Conservation (phyloP, 768 basidiomycete genomes). For the Galerina marginata region DNA sequence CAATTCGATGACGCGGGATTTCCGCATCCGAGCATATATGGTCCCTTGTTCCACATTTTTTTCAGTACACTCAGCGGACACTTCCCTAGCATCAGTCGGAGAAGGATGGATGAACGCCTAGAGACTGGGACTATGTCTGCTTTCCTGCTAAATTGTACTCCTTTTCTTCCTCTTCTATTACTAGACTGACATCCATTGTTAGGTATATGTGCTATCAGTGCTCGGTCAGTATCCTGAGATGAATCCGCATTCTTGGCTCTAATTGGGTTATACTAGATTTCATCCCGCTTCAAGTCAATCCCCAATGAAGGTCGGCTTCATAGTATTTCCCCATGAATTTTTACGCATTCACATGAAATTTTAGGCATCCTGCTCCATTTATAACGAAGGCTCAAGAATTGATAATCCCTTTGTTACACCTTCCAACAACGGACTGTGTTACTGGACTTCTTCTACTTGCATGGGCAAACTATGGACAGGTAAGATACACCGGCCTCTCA, state of each 20-base stretch:
- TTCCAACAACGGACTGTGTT: constrained; percentile 2
- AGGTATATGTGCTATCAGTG: constrained; percentile 7
- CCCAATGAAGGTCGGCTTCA: neutral
- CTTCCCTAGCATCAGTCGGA: constrained; percentile 1
- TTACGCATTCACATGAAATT: neutral
- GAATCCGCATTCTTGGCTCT: too few species aligned
- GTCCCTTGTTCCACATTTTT: neutral
- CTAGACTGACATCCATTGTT: neutral
- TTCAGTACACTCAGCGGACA: constrained; percentile 2
- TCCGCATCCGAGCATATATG: neutral
- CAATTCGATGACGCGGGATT: constrained; percentile 1
- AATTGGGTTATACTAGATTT: neutral
- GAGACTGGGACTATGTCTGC: constrained; percentile 5
- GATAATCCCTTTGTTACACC: constrained; percentile 4
- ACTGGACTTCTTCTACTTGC: constrained; percentile 5
- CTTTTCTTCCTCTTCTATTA: neutral
- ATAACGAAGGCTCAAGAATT: constrained; percentile 9
- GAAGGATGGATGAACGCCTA: constrained; percentile 5
- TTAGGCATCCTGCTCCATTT: constrained; percentile 4
- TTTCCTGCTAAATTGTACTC: neutral
- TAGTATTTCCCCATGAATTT: neutral
- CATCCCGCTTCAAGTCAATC: neutral
- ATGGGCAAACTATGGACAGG: constrained; percentile 7
- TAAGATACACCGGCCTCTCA: neutral
- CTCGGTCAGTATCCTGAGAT: neutral